Base-by-base conservation (phyloP, 2,329 filamentous ascomycete species). In the Cordyceps cicadae region DNA sequence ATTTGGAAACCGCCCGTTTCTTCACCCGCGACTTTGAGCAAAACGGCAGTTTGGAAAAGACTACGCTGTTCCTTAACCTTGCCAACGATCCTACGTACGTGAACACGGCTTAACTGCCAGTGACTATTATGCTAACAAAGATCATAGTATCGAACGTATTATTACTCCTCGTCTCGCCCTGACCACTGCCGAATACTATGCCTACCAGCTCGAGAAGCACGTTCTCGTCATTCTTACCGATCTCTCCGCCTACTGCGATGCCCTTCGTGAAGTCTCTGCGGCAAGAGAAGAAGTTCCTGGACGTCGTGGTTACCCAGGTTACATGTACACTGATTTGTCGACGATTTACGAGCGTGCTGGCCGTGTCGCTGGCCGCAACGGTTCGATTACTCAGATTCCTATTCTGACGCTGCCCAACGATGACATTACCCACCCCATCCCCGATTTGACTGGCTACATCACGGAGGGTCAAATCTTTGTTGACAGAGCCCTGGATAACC, bases 291-390 rank as follows among this genome's bases (percentile, higher is more conserved):
- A 99, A 87, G 94, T 99, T 49, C 94, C 94, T 46, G 94, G 94
- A 83, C 93, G 94, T 76, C 93, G 94, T 87, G 94, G 94, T 84
- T 99, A 94, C 81, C 94, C 94, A 59, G 94, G 94, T 90, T 99
- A 99, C 84, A 99, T 99, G 94, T 99, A 99, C 83, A 99, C 94
- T 68, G 95, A 99, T 86, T 89, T 99, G 87, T 97, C 94, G 63
- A 99, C 94, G 72, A 97, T 99, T 70, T 99, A 99, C 82, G 94
- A 99, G 79, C 92, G 94, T 80, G 94, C 94, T 68, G 94, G 94
- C 72, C 94, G 94, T 89, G 94, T 99, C 55, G 82, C 91, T 71
- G 95, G 95, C 69, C 90, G 95, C 69, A 97, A 97, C 71, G 94
- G 95, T 63, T 99, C 94, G 70, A 99, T 99, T 70, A 99, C 95